phyloP scores from a whole-genome alignment of 1,284 basidiomycete species.

The Marasmius oreades region DNA sequence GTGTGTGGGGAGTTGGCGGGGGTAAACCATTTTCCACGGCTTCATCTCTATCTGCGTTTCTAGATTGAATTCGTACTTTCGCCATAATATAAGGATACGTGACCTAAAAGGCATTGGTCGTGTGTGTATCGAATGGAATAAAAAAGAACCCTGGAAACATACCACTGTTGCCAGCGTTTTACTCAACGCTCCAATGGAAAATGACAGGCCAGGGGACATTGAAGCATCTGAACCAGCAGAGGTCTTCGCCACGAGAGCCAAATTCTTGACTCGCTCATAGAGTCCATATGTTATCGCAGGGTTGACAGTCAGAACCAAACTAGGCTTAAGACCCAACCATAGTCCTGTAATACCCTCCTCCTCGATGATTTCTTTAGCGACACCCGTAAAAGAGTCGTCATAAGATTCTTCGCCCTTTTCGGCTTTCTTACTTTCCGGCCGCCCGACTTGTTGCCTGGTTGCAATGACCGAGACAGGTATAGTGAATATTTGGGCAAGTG shows the following conservation, averaged over 20 bases:
- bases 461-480: slow-evolving; percentile 98
- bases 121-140: neutral
- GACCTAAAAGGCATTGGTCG: slow-evolving; percentile 52
- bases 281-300: slow-evolving; percentile 98
- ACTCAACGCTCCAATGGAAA: slow-evolving; percentile 88
- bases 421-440: slow-evolving; percentile 17
- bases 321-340: slow-evolving; percentile 93
- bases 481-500: slow-evolving; percentile 95
- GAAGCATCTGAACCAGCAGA: slow-evolving; percentile 49
- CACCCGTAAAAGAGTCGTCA: slow-evolving; percentile 73
- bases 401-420: slow-evolving; percentile 19
- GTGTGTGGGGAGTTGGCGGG: slow-evolving; percentile 29
- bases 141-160: slow-evolving; percentile 30
- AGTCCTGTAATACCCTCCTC: slow-evolving; percentile 91
- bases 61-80: slow-evolving; percentile 95
- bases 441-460: slow-evolving; percentile 91
- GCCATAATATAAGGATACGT: slow-evolving; percentile 96
- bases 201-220: slow-evolving; percentile 78
- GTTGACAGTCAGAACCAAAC: slow-evolving; percentile 92
- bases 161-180: slow-evolving; percentile 96
- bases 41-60: slow-evolving; percentile 53
- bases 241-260: slow-evolving; percentile 54
- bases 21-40: slow-evolving; percentile 35
- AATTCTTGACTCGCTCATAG: slow-evolving; percentile 87
- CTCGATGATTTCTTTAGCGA: slow-evolving; percentile 85